Base-by-base conservation (phyloP, 2,329 filamentous ascomycete genomes). In the Orbilia oligospora region DNA sequence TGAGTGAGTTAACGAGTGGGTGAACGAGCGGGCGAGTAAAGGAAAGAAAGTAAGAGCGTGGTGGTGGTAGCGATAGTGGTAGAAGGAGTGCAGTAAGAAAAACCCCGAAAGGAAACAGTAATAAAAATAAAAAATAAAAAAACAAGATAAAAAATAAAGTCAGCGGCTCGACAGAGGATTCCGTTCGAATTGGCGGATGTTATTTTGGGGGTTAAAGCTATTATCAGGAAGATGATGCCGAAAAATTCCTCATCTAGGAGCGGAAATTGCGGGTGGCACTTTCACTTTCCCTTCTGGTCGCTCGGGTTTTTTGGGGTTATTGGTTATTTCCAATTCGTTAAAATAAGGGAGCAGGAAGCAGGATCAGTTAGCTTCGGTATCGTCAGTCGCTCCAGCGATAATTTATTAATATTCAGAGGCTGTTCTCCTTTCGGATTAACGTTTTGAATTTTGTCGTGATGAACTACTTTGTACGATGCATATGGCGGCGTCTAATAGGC, bases 241-340 rank as follows among this genome's bases (percentile, higher is more conserved):
- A 64, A 66, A 72, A 46, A 56, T 44, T 53, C 64, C 71, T 75
- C 64, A 68, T 75, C 55, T 27, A 56, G 66, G 66, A 70, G 64
- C 63, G 71, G 71, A 69, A 75, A 75, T 68, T 70, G 72, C 72
- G 66, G 58, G 69, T 66, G 48, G 48, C 49, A 56, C 44, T 44
- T 41, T 48, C 56, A 70, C 44, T 76, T 63, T 63, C 66, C 71
- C 56, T 70, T 70, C 53, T 64, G 22, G 56, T 69, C 64, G 56
- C 33, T 46, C 24, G 30, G 53, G n/a, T n/a, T n/a, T n/a, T n/a
- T n/a, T n/a, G n/a, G n/a, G n/a, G n/a, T n/a, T 38, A 9, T 14
- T 38, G 18, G 3, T 61, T 61, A 61, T 27, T 44, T 44, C 36
- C 56, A 61, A 44, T 61, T 61, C 56, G 33, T 58, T 41, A 58